Percentiles rank a stretch among this genome's conserved stretches.
Conservation (phyloP, 2,329 filamentous ascomycete species). For the Ascochyta koolunga region DNA sequence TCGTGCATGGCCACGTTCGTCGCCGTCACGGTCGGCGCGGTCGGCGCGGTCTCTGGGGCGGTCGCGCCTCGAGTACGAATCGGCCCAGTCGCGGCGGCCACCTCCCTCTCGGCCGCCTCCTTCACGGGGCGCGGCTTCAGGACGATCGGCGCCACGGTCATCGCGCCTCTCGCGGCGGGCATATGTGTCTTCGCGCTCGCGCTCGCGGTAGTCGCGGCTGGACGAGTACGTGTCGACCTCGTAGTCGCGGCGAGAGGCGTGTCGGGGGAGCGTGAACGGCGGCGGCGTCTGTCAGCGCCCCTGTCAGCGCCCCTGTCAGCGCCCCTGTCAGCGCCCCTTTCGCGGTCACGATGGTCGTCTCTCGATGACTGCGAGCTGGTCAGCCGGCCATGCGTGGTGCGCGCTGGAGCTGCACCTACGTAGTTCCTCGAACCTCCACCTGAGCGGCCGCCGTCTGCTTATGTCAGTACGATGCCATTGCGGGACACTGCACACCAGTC, state of each 20-base stretch:
- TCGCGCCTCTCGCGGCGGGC: slow-evolving; percentile 64
- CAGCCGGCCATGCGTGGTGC: slow-evolving; percentile 24
- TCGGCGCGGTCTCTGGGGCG: slow-evolving; percentile 40
- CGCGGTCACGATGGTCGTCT: slow-evolving; percentile 37
- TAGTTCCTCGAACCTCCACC: slow-evolving; percentile 46
- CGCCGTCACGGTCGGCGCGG: slow-evolving; percentile 40
- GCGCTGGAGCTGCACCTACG: slow-evolving; percentile 39
- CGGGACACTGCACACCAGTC: slow-evolving; percentile 42
- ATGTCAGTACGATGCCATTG: slow-evolving; percentile 35
- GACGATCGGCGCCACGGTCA: slow-evolving; percentile 59
- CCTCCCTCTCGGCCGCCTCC: slow-evolving; percentile 43
- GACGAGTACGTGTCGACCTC: slow-evolving; percentile 89
- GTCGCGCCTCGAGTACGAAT: slow-evolving; percentile 53
- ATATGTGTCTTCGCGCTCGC: slow-evolving; percentile 93
- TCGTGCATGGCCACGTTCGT: slow-evolving; percentile 42
- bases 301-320: slow-evolving; percentile 32
- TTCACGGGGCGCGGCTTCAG: slow-evolving; percentile 58
- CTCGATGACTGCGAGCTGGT: slow-evolving; percentile 37
- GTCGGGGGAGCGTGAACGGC: slow-evolving; percentile 85
- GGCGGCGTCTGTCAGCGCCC: slow-evolving; percentile 54
- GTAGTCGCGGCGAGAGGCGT: slow-evolving; percentile 69
- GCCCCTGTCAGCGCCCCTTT: slow-evolving; percentile 30
- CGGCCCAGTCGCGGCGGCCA: slow-evolving; percentile 65
- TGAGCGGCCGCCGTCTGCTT: slow-evolving; percentile 46
- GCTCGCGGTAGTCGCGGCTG: slow-evolving; percentile 88